A percentile compares a stretch with the other conserved stretches of the same genome.
These are phyloP conservation scores for Adansonia digitata DNA, from an alignment of 345 rosid genomes.

Conservation along the genomic window DNA sequence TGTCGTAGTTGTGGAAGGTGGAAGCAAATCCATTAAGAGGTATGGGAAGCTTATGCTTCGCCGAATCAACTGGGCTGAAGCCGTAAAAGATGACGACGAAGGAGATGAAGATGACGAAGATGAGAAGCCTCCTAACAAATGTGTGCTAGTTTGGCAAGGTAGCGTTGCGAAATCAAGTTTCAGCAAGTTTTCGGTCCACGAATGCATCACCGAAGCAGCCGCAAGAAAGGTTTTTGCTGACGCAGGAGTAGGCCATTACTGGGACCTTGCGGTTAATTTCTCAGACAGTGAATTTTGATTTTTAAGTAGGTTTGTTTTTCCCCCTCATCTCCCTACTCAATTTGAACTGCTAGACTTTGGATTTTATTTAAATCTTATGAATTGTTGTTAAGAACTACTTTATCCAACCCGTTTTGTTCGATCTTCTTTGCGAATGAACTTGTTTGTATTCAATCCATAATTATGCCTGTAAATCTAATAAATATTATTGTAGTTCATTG, in stretches of 20 bases:
- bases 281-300: slow-evolving; percentile 42
- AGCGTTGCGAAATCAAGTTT: slow-evolving; percentile 67
- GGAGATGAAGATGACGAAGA: slow-evolving; percentile 47
- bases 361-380: not conserved
- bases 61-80: slow-evolving; percentile 85
- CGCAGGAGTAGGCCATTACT: slow-evolving; percentile 81
- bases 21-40: slow-evolving; percentile 82
- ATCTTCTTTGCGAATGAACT: not conserved
- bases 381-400: not conserved
- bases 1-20: slow-evolving; percentile 86
- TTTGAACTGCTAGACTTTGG: not conserved
- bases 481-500: too few relatives aligned
- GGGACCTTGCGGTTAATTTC: slow-evolving; percentile 86
- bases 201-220: slow-evolving; percentile 79
- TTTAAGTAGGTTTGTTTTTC: not conserved
- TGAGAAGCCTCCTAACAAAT: slow-evolving; percentile 51
- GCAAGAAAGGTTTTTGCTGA: slow-evolving; percentile 66
- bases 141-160: slow-evolving; percentile 88
- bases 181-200: slow-evolving; percentile 58
- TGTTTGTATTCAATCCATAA: too few relatives aligned
- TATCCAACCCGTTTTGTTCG: not conserved
- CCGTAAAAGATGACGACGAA: slow-evolving; percentile 48
- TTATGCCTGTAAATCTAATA: too few relatives aligned
- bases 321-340: not conserved
- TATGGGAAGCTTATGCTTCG: slow-evolving; percentile 83